phyloP scores from a whole-genome alignment of 441 rosid genomes.

The Arabidopsis hybrid region DNA sequence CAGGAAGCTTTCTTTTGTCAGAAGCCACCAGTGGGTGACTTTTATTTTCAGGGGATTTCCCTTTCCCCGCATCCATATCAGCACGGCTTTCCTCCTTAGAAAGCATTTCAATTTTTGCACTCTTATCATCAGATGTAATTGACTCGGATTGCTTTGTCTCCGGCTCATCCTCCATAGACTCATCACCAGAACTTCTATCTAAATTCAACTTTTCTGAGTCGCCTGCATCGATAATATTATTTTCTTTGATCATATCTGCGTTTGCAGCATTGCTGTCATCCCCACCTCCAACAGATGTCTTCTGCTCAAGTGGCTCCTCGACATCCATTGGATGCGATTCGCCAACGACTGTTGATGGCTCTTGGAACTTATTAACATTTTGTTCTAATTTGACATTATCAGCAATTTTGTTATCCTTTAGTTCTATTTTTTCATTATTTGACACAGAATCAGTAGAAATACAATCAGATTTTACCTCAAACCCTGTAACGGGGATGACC shows the following conservation, averaged over 20 bases:
- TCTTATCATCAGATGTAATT: slow-evolving; percentile 60
- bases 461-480: slow-evolving; percentile 98
- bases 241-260: slow-evolving; percentile 75
- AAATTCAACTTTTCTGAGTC: slow-evolving; percentile 92
- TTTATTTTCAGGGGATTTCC: slow-evolving; percentile 53
- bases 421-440: slow-evolving; percentile 95
- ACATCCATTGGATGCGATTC: slow-evolving; percentile 94
- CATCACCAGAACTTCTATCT: slow-evolving; percentile 98
- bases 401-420: slow-evolving; percentile 95
- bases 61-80: slow-evolving; percentile 54
- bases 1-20: slow-evolving; percentile 82
- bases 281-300: slow-evolving; percentile 60
- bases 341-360: slow-evolving; percentile 80
- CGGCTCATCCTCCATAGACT: slow-evolving; percentile 90
- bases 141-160: slow-evolving; percentile 84
- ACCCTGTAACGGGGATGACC: slow-evolving; percentile 96
- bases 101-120: slow-evolving; percentile 52
- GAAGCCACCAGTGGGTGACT: slow-evolving; percentile 47
- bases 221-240: slow-evolving; percentile 64
- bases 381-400: slow-evolving; percentile 96
- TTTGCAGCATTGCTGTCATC: slow-evolving; percentile 65
- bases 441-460: slow-evolving; percentile 98
- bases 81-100: slow-evolving; percentile 26
- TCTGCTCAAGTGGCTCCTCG: slow-evolving; percentile 78
- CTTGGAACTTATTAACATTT: slow-evolving; percentile 78